A percentile compares a stretch with the other conserved stretches of the same genome.
Evolutionary conservation across 805 yeast genomes (phyloP).

Genomic region (Millerago galiae): DNA sequence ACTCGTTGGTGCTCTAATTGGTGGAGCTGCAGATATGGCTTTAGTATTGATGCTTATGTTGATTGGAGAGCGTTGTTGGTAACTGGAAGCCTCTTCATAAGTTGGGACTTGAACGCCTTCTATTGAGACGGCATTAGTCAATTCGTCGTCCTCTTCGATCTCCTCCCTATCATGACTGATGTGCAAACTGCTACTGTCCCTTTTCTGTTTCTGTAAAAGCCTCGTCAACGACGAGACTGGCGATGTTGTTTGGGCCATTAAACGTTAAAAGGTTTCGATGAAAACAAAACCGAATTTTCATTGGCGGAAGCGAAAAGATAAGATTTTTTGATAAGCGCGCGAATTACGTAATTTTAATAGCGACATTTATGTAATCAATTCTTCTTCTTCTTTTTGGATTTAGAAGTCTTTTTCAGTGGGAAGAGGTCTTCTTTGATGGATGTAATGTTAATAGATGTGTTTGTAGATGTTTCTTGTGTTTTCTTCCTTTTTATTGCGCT

Average conservation of each 20-base stretch:
- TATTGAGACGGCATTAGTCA: slow-evolving; percentile 22
- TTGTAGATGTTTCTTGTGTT: background rate
- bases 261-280: no score
- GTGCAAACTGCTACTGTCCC: slow-evolving; percentile 5
- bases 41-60: slow-evolving; percentile 1
- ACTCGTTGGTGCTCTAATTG: slow-evolving; percentile 24
- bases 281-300: no score
- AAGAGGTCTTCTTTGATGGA: background rate
- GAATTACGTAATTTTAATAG: background rate
- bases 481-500: slow-evolving; percentile 63
- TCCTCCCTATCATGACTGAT: slow-evolving; percentile 1
- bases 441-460: background rate
- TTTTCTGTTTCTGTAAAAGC: slow-evolving; percentile 22
- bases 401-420: background rate
- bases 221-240: slow-evolving; percentile 24
- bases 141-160: slow-evolving; percentile 11
- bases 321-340: background rate
- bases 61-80: slow-evolving; percentile 2
- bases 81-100: background rate
- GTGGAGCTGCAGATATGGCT: slow-evolving; percentile 17
- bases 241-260: slow-evolving; percentile 5
- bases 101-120: slow-evolving; percentile 24
- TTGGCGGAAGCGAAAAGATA: background rate
- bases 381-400: background rate
- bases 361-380: background rate